Percentiles rank a stretch among this genome's conserved stretches.
Conservation (phyloP, 2,329 filamentous ascomycete species). For the Beauveria pseudobassiana region DNA sequence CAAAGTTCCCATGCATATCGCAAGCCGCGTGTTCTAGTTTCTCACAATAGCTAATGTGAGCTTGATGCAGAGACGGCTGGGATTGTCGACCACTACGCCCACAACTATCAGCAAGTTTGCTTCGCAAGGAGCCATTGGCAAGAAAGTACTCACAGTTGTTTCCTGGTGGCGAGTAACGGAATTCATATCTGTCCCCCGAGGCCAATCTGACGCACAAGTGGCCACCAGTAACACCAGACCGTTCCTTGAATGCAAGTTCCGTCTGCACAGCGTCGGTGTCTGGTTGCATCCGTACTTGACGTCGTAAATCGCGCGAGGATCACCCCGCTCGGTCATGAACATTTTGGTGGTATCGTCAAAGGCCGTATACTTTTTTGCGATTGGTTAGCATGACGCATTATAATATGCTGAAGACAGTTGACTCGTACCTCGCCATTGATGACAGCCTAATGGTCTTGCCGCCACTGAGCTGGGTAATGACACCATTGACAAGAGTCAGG, state of each 20-base stretch:
- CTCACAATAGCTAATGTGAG: slow-evolving; percentile 4
- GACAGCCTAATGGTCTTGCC: slow-evolving; percentile 26
- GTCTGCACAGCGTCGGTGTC: slow-evolving; percentile 31
- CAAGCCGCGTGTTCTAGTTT: background rate
- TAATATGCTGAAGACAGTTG: background rate
- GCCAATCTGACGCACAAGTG: slow-evolving; percentile 31
- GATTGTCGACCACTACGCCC: slow-evolving; percentile 3
- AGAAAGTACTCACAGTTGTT: slow-evolving; percentile 25
- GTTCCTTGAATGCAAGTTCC: slow-evolving; percentile 27
- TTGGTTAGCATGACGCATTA: background rate
- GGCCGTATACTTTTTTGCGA: slow-evolving; percentile 26
- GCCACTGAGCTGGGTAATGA: slow-evolving; percentile 24
- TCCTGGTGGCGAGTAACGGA: slow-evolving; percentile 33
- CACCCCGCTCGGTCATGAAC: slow-evolving; percentile 38
- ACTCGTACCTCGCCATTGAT: slow-evolving; percentile 35
- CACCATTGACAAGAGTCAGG: slow-evolving; percentile 30
- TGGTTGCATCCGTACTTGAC: slow-evolving; percentile 35
- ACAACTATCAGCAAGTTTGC: background rate
- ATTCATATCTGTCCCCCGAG: slow-evolving; percentile 31
- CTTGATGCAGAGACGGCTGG: slow-evolving; percentile 3
- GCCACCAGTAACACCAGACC: slow-evolving; percentile 25
- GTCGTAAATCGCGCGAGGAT: slow-evolving; percentile 33
- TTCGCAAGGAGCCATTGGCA: background rate
- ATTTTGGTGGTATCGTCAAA: slow-evolving; percentile 40
- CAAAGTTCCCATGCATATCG: background rate